Conservation (phyloP, 2,329 filamentous ascomycete species). For the Botrytis fabae region DNA sequence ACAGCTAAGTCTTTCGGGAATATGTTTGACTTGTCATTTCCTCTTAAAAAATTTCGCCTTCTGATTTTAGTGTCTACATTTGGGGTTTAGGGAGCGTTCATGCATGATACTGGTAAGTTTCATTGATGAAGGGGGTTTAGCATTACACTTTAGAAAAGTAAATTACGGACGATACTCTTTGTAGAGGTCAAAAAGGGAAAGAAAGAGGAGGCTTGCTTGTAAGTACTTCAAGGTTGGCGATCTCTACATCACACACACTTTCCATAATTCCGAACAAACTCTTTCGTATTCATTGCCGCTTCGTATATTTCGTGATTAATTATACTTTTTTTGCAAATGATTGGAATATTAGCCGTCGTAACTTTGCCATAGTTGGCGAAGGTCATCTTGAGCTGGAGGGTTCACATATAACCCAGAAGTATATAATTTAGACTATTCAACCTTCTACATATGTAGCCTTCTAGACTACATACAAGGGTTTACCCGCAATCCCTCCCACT, state of each 20-base stretch:
- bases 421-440: not conserved
- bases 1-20: conserved; percentile 38
- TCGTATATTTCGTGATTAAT: conserved; percentile 11
- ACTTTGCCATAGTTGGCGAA: conserved; percentile 17
- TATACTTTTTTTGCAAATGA: not conserved
- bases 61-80: conserved; percentile 33
- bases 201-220: conserved; percentile 32
- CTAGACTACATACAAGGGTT: not conserved
- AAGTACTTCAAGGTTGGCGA: conserved; percentile 41
- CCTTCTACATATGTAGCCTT: not conserved
- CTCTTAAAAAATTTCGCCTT: conserved; percentile 25
- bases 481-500: not conserved
- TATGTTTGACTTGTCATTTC: conserved; percentile 29
- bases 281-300: conserved; percentile 10
- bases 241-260: conserved; percentile 32
- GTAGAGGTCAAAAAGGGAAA: not conserved
- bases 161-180: conserved; percentile 1
- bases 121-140: conserved; percentile 11
- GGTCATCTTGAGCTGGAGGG: not conserved
- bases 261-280: conserved; percentile 19
- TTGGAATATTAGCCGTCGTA: not conserved
- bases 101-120: conserved; percentile 31
- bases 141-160: conserved; percentile 14
- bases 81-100: conserved; percentile 6
- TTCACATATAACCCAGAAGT: not conserved